Conservation (phyloP, 164 flowering plant genomes). For the Chloranthus sessilifolius region DNA sequence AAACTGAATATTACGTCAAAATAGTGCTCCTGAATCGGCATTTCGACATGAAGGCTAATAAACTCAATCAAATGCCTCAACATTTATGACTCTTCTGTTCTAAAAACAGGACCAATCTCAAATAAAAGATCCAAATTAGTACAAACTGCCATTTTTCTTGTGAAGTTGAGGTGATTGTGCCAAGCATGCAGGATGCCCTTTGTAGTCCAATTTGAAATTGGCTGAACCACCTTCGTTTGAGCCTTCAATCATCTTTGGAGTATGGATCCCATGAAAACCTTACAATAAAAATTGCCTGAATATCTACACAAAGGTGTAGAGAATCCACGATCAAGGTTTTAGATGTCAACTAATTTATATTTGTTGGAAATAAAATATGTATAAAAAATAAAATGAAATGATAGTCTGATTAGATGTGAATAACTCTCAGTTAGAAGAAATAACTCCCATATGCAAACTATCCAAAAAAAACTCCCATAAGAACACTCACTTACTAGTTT, state of each 20-base stretch:
- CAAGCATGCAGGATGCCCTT: constrained; percentile 88
- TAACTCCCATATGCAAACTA: too few relatives aligned
- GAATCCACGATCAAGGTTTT: too few relatives aligned
- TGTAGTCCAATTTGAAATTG: constrained; percentile 85
- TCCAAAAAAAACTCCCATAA: too few relatives aligned
- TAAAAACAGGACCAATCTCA: constrained; percentile 87
- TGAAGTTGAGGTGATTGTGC: constrained; percentile 99
- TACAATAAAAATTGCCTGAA: constrained; percentile 66
- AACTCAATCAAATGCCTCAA: constrained; percentile 96
- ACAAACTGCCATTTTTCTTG: constrained; percentile 91
- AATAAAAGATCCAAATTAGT: constrained; percentile 89
- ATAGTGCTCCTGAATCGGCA: constrained; percentile 88
- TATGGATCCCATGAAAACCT: constrained; percentile 80
- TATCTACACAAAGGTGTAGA: constrained; percentile 38
- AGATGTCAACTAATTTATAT: too few relatives aligned
- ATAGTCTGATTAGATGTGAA: too few relatives aligned
- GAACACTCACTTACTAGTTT: too few relatives aligned
- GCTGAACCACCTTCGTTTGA: constrained; percentile 98
- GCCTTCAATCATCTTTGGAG: constrained; percentile 85
- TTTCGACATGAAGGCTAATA: constrained; percentile 91
- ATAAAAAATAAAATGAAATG: too few relatives aligned
- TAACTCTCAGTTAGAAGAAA: too few relatives aligned
- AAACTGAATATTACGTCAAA: constrained; percentile 53
- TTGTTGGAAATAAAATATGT: too few relatives aligned
- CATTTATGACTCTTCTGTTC: constrained; percentile 91